phyloP scores from a whole-genome alignment of 768 basidiomycete species.

The Mycena maculata region DNA sequence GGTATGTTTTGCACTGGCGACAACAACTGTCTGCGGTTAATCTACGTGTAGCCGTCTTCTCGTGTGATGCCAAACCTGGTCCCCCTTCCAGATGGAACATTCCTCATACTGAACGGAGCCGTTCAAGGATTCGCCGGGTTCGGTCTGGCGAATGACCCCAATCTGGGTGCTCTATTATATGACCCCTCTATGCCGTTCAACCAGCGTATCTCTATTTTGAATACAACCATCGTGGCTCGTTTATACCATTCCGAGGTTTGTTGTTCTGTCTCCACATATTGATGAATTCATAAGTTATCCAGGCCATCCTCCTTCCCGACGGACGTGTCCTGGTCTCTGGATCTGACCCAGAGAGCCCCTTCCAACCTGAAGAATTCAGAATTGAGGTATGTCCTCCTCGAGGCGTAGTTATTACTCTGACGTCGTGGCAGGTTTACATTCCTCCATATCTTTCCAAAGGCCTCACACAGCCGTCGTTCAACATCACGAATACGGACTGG shows the following conservation, averaged over 20 bases:
- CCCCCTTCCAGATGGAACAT: slow-evolving; percentile 78
- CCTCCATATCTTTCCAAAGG: slow-evolving; percentile 86
- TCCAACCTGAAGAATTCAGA: slow-evolving; percentile 82
- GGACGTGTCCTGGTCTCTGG: slow-evolving; percentile 82
- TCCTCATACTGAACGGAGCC: slow-evolving; percentile 82
- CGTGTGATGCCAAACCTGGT: slow-evolving; percentile 83
- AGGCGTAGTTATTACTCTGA: not conserved
- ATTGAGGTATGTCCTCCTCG: slow-evolving; percentile 51
- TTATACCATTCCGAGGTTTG: slow-evolving; percentile 75
- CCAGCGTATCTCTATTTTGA: slow-evolving; percentile 74
- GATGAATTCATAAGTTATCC: slow-evolving; percentile 23
- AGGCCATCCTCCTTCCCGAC: slow-evolving; percentile 78
- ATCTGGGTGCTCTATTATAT: slow-evolving; percentile 74
- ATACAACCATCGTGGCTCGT: slow-evolving; percentile 76
- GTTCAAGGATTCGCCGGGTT: slow-evolving; percentile 79
- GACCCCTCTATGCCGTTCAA: slow-evolving; percentile 70
- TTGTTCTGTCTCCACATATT: too few relatives aligned
- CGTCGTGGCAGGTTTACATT: slow-evolving; percentile 68
- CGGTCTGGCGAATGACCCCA: slow-evolving; percentile 73
- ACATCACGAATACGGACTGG: slow-evolving; percentile 72
- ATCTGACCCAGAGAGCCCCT: slow-evolving; percentile 73
- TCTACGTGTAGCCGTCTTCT: slow-evolving; percentile 62
- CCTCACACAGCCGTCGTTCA: slow-evolving; percentile 70
- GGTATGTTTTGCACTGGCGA: slow-evolving; percentile 55
- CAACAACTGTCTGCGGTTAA: not conserved